Conservation (phyloP, 495 filamentous ascomycete species). For the Aspergillus bertholletiae region DNA sequence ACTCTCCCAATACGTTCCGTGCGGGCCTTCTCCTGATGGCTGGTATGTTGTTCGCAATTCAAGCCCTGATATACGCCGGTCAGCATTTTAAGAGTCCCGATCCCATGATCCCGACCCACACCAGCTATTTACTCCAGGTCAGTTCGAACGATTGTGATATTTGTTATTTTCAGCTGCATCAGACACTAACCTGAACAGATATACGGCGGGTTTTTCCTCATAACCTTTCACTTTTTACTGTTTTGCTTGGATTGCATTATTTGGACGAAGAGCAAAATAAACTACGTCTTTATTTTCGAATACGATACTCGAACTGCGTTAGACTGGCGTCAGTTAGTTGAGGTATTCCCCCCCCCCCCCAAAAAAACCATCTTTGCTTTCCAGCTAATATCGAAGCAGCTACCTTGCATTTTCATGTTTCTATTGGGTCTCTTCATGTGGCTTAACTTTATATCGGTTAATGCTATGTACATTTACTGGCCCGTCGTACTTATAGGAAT, state of each 20-base stretch:
- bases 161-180: too few relatives aligned
- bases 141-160: conserved; percentile 17
- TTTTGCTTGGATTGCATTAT: conserved; percentile 78
- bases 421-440: conserved; percentile 77
- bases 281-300: conserved; percentile 95
- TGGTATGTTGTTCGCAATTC: conserved; percentile 67
- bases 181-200: conserved; percentile 57
- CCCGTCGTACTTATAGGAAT: conserved; percentile 77
- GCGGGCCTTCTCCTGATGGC: conserved; percentile 76
- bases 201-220: conserved; percentile 81
- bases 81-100: conserved; percentile 51
- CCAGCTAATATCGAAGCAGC: conserved; percentile 32
- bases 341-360: conserved; percentile 40
- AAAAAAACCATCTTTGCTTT: background rate
- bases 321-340: conserved; percentile 85
- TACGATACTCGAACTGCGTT: conserved; percentile 81
- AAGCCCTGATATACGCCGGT: conserved; percentile 67
- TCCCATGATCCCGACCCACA: conserved; percentile 41
- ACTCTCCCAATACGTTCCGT: conserved; percentile 69
- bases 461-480: conserved; percentile 77
- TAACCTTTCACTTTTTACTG: conserved; percentile 66
- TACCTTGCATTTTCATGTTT: conserved; percentile 74
- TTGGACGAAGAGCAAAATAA: conserved; percentile 81
- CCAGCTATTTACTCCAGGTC: conserved; percentile 75
- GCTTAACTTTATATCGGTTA: conserved; percentile 76